Conservation (phyloP, 805 yeast genomes). For the Metschnikowia corniflorae region DNA sequence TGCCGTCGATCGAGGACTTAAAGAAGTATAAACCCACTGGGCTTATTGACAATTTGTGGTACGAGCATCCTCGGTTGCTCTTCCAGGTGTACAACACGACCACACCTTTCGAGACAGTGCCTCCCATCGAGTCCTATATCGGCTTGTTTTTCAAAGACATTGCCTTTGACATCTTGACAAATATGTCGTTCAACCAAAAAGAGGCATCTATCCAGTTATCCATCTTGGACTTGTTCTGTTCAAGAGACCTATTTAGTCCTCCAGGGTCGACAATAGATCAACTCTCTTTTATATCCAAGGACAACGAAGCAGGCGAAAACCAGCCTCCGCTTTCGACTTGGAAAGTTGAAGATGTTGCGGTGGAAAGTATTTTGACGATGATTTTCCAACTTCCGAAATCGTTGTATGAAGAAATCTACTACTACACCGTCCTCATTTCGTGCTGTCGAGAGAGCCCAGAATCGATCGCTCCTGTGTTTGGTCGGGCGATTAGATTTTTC, state of each 20-base stretch:
- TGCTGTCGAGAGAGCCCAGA: slow-evolving; percentile 72
- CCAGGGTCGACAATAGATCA: slow-evolving; percentile 78
- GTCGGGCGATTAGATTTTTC: slow-evolving; percentile 79
- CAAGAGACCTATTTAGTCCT: slow-evolving; percentile 46
- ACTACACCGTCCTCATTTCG: slow-evolving; percentile 78
- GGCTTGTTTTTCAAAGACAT: slow-evolving; percentile 69
- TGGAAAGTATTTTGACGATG: slow-evolving; percentile 76
- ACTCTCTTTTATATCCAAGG: slow-evolving; percentile 40
- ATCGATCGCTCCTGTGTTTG: slow-evolving; percentile 90
- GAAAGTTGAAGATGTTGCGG: slow-evolving; percentile 87
- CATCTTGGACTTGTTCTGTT: slow-evolving; percentile 68
- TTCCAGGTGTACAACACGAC: slow-evolving; percentile 57
- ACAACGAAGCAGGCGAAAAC: slow-evolving; percentile 41
- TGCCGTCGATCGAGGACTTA: slow-evolving; percentile 25
- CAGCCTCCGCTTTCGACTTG: slow-evolving; percentile 59
- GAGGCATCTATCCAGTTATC: slow-evolving; percentile 83
- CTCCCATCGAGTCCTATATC: slow-evolving; percentile 33
- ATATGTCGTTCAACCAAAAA: slow-evolving; percentile 83
- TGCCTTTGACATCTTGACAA: slow-evolving; percentile 67
- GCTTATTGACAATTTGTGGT: slow-evolving; percentile 63
- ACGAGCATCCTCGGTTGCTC: slow-evolving; percentile 49
- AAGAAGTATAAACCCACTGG: slow-evolving; percentile 24
- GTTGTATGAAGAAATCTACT: slow-evolving; percentile 69
- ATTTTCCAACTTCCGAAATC: slow-evolving; percentile 71
- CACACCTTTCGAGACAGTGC: slow-evolving; percentile 59